Evolutionary conservation across 1,284 basidiomycete species (phyloP).

Genomic region (Sporisorium sorghi): DNA sequence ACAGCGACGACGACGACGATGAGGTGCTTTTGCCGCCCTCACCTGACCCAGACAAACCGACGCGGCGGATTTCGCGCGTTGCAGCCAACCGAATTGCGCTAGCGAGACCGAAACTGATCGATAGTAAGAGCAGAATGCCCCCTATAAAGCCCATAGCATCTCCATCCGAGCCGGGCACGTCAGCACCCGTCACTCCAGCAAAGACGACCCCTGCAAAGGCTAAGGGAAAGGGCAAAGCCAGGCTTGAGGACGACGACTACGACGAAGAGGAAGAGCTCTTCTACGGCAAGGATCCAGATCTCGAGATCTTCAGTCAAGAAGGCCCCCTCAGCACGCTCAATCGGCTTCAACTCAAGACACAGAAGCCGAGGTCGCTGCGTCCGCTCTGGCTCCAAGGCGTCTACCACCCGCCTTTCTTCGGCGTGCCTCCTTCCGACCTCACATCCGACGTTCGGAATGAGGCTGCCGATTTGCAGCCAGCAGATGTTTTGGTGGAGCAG

Average conservation of each 20-base stretch:
- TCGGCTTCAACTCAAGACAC: constrained; percentile 18
- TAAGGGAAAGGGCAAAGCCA: constrained; percentile 19
- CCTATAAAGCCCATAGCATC: neutral
- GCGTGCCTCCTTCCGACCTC: constrained; percentile 12
- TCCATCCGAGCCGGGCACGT: neutral
- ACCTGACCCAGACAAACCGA: no score
- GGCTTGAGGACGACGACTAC: constrained; percentile 9
- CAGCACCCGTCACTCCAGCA: neutral
- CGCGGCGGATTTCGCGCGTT: no score
- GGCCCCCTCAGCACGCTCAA: constrained; percentile 18
- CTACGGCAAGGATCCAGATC: constrained; percentile 17
- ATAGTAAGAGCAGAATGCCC: neutral
- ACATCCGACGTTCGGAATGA: constrained; percentile 1
- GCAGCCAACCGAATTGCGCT: neutral
- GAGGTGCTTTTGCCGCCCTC: no score
- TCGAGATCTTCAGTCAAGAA: constrained; percentile 21
- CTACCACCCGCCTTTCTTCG: constrained; percentile 27
- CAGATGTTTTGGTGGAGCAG: neutral
- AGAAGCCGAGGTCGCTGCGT: constrained; percentile 24
- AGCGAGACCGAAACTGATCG: neutral
- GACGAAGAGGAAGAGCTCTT: constrained; percentile 11
- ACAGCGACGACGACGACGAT: neutral
- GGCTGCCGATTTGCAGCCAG: constrained; percentile 9
- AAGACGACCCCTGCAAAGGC: neutral
- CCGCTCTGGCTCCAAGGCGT: constrained; percentile 34